These are phyloP conservation scores for Trypanosoma grayi DNA, from an alignment of 208 protist species.

Conservation along the genomic window DNA sequence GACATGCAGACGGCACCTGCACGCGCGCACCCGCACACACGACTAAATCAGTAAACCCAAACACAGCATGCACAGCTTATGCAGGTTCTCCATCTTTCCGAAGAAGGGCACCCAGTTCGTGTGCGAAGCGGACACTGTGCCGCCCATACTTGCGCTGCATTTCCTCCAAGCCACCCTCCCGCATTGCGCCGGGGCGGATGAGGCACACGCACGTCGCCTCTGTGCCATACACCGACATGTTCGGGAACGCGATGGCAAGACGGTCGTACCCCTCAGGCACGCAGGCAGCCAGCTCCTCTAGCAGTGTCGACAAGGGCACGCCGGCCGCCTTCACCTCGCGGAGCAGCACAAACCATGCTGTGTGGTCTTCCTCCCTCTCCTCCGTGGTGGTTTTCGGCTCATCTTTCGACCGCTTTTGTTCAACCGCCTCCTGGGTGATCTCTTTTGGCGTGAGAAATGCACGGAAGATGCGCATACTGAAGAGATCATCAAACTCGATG, in stretches of 20 bases:
- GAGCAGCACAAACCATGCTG: conserved; percentile 29
- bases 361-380: not conserved
- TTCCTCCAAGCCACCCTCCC: conserved; percentile 24
- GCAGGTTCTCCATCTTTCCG: not conserved
- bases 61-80: not conserved
- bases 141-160: conserved; percentile 59
- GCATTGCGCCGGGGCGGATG: conserved; percentile 32
- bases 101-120: conserved; percentile 28
- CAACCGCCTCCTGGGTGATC: not conserved
- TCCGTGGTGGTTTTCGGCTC: not conserved
- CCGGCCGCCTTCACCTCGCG: conserved; percentile 24
- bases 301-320: conserved; percentile 23
- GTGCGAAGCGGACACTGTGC: conserved; percentile 35
- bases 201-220: conserved; percentile 52
- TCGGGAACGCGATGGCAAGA: conserved; percentile 59
- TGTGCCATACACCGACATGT: conserved; percentile 76
- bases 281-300: conserved; percentile 21
- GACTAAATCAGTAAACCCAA: too few relatives aligned
- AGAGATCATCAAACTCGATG: conserved; percentile 67
- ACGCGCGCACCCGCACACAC: too few relatives aligned
- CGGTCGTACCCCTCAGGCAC: conserved; percentile 23
- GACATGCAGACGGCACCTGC: too few relatives aligned
- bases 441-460: conserved; percentile 2
- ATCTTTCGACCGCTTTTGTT: not conserved
- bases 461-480: conserved; percentile 51